Conservation (phyloP, 352 stramenopile species). For the Pythium dissotocum region DNA sequence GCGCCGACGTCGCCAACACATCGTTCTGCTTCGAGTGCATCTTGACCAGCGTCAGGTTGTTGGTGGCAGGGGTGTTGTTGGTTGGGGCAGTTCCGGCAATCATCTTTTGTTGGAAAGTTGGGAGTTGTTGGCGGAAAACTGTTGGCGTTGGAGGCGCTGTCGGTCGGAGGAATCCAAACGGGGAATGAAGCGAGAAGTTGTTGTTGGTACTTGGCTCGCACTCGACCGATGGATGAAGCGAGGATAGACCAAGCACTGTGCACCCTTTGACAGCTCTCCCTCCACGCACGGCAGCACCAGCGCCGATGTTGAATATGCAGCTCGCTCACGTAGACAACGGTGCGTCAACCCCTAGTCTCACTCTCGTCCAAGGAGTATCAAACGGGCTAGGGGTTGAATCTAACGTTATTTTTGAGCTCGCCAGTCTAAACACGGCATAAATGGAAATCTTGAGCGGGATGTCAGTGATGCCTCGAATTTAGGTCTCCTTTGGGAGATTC, state of each 20-base stretch:
- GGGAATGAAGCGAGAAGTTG: slow-evolving; percentile 36
- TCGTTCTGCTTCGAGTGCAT: slow-evolving; percentile 28
- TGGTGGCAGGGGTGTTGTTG: slow-evolving; percentile 21
- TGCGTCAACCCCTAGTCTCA: slow-evolving; percentile 29
- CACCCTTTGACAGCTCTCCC: slow-evolving; percentile 21
- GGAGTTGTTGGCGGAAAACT: slow-evolving; percentile 2
- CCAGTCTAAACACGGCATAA: slow-evolving; percentile 7
- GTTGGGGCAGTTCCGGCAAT: slow-evolving; percentile 10
- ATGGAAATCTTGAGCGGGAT: not conserved
- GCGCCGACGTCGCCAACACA: slow-evolving; percentile 62
- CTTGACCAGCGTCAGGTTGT: slow-evolving; percentile 35
- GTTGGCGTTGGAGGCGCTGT: slow-evolving; percentile 23
- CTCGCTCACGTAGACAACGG: slow-evolving; percentile 17
- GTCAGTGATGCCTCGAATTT: not conserved
- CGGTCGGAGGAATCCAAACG: slow-evolving; percentile 33
- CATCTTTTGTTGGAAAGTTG: not conserved
- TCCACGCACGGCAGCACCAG: slow-evolving; percentile 17
- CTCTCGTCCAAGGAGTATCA: slow-evolving; percentile 1
- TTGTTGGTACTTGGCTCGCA: slow-evolving; percentile 9
- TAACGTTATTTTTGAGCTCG: slow-evolving; percentile 17
- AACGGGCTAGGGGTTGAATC: slow-evolving; percentile 21
- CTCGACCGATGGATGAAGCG: not conserved
- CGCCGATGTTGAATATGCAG: slow-evolving; percentile 27
- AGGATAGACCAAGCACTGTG: slow-evolving; percentile 1
- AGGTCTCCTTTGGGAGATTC: not conserved